Evolutionary conservation across 352 stramenopile species (phyloP).

Genomic region (Achlya hypogyna): DNA sequence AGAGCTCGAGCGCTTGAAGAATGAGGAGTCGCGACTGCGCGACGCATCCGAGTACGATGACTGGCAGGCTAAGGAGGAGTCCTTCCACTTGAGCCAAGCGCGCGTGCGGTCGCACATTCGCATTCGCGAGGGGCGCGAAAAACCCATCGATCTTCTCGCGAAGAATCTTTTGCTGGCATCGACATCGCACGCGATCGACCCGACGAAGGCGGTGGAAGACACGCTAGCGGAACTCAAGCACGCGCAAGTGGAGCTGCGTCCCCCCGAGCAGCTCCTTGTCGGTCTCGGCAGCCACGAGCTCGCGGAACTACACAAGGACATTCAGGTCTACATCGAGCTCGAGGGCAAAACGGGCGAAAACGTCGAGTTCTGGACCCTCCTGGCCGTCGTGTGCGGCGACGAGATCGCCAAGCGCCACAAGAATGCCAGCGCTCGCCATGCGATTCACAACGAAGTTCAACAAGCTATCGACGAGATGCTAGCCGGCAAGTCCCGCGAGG

Average conservation of each 20-base stretch:
- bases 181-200: slow-evolving; percentile 22
- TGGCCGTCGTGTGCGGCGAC: slow-evolving; percentile 71
- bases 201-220: slow-evolving; percentile 5
- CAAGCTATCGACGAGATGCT: slow-evolving; percentile 87
- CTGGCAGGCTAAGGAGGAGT: slow-evolving; percentile 97
- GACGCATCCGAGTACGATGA: slow-evolving; percentile 96
- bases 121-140: slow-evolving; percentile 86
- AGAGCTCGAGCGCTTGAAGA: slow-evolving; percentile 93
- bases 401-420: slow-evolving; percentile 41
- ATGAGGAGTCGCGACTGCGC: slow-evolving; percentile 91
- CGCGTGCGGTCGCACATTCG: slow-evolving; percentile 84
- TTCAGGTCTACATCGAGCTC: slow-evolving; percentile 87
- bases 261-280: slow-evolving; percentile 58
- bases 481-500: slow-evolving; percentile 50
- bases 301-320: slow-evolving; percentile 75
- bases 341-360: slow-evolving; percentile 60
- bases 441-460: slow-evolving; percentile 80
- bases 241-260: slow-evolving; percentile 74
- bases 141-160: slow-evolving; percentile 94
- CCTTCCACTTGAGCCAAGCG: slow-evolving; percentile 94
- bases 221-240: slow-evolving; percentile 31
- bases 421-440: slow-evolving; percentile 46
- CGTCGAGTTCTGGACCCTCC: slow-evolving; percentile 80
- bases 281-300: slow-evolving; percentile 76
- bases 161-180: slow-evolving; percentile 96